Evolutionary conservation across 106 monocot species (phyloP).

Genomic region (Dendrobium officinale): DNA sequence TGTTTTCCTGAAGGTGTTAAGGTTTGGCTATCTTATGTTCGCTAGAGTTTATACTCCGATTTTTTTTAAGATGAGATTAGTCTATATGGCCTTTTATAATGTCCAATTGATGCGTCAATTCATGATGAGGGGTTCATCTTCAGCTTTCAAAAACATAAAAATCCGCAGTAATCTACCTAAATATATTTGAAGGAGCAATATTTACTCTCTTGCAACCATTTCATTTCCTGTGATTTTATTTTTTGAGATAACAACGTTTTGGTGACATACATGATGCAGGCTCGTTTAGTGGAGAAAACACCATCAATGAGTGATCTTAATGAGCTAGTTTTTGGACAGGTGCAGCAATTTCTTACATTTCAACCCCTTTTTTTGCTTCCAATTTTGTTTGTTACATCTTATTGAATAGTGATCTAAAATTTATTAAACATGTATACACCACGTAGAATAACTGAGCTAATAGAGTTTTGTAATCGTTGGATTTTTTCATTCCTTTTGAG

Average conservation of each 20-base stretch:
- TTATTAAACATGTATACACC: background rate
- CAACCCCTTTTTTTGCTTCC: background rate
- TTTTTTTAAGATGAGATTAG: background rate
- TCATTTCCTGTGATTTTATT: background rate
- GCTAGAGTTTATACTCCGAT: background rate
- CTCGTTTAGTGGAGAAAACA: constrained; percentile 76
- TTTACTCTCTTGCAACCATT: background rate
- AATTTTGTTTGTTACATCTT: background rate
- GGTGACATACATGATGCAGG: constrained; percentile 41
- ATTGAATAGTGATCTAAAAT: background rate
- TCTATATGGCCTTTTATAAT: background rate
- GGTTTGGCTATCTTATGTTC: constrained; percentile 29
- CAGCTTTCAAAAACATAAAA: background rate
- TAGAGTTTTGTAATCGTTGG: constrained; percentile 1
- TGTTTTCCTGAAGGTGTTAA: constrained; percentile 98
- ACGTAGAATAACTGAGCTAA: background rate
- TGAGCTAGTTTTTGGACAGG: constrained; percentile 95
- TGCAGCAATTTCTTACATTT: constrained; percentile 6
- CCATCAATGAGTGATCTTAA: constrained; percentile 98
- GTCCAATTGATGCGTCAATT: background rate
- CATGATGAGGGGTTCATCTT: background rate
- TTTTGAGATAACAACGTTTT: background rate
- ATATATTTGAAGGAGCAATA: background rate
- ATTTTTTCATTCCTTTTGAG: constrained; percentile 5
- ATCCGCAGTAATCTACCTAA: background rate